phyloP scores from a whole-genome alignment of 2,329 filamentous ascomycete species.

The Hortaea sp. region DNA sequence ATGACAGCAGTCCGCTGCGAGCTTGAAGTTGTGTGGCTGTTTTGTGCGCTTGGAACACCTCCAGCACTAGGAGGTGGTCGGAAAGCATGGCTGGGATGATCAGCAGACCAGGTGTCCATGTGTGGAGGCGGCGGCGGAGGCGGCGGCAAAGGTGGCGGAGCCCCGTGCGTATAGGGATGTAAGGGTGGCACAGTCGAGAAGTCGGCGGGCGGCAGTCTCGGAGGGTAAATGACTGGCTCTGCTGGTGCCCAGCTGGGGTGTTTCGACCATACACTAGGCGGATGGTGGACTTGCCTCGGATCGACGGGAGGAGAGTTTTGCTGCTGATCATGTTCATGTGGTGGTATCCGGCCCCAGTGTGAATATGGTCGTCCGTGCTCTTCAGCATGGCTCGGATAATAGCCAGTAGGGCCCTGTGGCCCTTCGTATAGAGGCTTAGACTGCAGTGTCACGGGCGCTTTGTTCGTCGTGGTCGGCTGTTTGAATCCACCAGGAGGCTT shows the following conservation, averaged over 20 bases:
- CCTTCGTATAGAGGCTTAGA: slow-evolving; percentile 10
- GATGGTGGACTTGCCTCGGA: not conserved
- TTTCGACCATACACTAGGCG: not conserved
- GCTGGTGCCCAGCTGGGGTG: slow-evolving; percentile 3
- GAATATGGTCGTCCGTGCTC: slow-evolving; percentile 6
- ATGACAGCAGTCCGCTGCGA: slow-evolving; percentile 36
- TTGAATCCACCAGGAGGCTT: slow-evolving; percentile 14
- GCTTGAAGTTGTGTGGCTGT: slow-evolving; percentile 26
- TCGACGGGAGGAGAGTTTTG: not conserved
- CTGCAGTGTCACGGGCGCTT: slow-evolving; percentile 8
- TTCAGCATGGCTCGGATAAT: slow-evolving; percentile 2
- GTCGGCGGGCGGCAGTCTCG: slow-evolving; percentile 7
- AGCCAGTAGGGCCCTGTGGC: slow-evolving; percentile 6
- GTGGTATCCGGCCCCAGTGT: slow-evolving; percentile 11
- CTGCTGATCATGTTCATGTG: slow-evolving; percentile 1
- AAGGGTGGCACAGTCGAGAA: slow-evolving; percentile 7
- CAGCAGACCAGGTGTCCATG: slow-evolving; percentile 5
- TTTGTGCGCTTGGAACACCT: slow-evolving; percentile 11
- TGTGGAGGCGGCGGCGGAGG: slow-evolving; percentile 9
- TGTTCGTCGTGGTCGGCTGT: slow-evolving; percentile 5
- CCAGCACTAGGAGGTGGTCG: not conserved
- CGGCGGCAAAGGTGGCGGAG: not conserved
- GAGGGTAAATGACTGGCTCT: not conserved
- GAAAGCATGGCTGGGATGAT: slow-evolving; percentile 2
- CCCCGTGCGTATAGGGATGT: slow-evolving; percentile 2